Evolutionary conservation across 1,139 yeast genomes (phyloP), one percentile per base, ranked within the genome.

Genomic region (Oligophagozyma castellii): DNA sequence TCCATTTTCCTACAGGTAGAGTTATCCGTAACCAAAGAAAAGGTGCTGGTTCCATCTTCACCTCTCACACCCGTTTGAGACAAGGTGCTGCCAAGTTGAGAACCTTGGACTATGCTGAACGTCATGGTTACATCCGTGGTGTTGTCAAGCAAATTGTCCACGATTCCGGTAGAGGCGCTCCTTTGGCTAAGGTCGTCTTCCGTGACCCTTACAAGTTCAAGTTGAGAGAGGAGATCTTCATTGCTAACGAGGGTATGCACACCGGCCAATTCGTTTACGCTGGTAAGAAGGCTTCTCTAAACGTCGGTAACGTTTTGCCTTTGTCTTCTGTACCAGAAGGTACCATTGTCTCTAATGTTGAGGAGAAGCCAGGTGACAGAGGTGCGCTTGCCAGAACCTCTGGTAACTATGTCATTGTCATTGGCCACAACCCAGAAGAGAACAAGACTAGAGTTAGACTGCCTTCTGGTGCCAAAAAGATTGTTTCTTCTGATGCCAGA

Each of bases 11-110:
- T 32, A 59, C 61, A 78, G 96, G 98, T 81, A 89, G 98, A 79
- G 99, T 92, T 72, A 92, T 92, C 75, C 93, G 98, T 74, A 89
- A 92, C 78, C 98, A 92, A 80, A 86, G 99, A 83, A 92, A 92
- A 74, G 96, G 96, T 78, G 96, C 95, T 70, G 98, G 98, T 63
- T 86, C 96, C 61, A 84, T 92, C 77, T 92, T 92, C 84, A 80
- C 93, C 66, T 76, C 98, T 60, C 94, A 86, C 89, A 89, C 96
- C 75, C 89, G 96, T 72, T 83, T 92, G 67, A 83, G 98, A 79
- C 81, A 92, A 73, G 99, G 98, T 66, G 96, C 98, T 63, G 99
- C 99, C 65, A 89, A 86, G 80, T 79, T 86, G 66, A 83, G 98
- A 78, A 79, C 94, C 63, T 79, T 89, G 67, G 98, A 89, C 68